Conservation (phyloP, 2,329 filamentous ascomycete species). For the Hysterium pulicare region DNA sequence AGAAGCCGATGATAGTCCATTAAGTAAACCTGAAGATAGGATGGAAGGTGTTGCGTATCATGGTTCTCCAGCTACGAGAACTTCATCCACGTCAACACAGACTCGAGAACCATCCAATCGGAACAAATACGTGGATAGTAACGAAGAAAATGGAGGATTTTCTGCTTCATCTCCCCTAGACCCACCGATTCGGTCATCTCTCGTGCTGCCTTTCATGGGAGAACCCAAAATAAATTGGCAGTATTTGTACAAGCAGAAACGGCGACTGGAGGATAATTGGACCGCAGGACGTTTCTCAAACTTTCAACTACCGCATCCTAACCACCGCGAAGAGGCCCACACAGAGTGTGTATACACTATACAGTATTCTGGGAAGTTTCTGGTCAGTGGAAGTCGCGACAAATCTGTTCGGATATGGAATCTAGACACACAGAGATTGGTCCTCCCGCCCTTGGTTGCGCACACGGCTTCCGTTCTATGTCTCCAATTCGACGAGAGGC, state of each 20-base stretch:
- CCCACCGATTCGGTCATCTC: slow-evolving; percentile 30
- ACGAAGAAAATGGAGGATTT: slow-evolving; percentile 7
- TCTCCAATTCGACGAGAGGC: slow-evolving; percentile 87
- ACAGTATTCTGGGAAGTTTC: slow-evolving; percentile 78
- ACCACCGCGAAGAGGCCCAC: slow-evolving; percentile 77
- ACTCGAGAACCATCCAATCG: slow-evolving; percentile 15
- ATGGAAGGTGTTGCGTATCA: slow-evolving; percentile 39
- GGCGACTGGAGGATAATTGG: slow-evolving; percentile 87
- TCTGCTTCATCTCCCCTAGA: slow-evolving; percentile 11
- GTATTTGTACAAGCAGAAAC: slow-evolving; percentile 84
- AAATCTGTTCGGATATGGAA: slow-evolving; percentile 87
- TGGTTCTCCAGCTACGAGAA: slow-evolving; percentile 4
- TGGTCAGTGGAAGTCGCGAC: slow-evolving; percentile 93
- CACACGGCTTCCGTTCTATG: slow-evolving; percentile 88
- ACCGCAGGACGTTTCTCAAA: slow-evolving; percentile 74
- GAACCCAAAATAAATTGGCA: slow-evolving; percentile 80
- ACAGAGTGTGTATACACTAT: slow-evolving; percentile 92
- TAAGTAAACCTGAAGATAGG: slow-evolving; percentile 25
- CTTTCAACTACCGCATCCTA: slow-evolving; percentile 86
- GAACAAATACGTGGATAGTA: slow-evolving; percentile 12
- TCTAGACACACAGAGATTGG: slow-evolving; percentile 74
- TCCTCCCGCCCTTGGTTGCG: slow-evolving; percentile 67
- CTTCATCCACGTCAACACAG: slow-evolving; percentile 14
- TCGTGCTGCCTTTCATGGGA: slow-evolving; percentile 33
- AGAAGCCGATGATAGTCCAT: slow-evolving; percentile 43